These are phyloP conservation scores for Spiraea crenata DNA, from an alignment of 331 rosid genomes.

Conservation along the genomic window DNA sequence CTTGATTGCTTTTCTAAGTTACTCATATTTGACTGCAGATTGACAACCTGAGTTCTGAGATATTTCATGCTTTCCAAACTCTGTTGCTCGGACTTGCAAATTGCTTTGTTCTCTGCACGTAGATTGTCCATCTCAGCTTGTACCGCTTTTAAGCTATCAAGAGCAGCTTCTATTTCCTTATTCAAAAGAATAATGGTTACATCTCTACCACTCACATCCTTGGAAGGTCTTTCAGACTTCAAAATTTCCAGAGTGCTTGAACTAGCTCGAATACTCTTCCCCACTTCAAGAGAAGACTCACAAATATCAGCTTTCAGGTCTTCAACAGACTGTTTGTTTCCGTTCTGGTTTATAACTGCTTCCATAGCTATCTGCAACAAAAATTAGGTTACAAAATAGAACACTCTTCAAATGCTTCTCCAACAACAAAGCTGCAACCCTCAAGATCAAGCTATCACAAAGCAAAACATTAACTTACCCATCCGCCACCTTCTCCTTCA, in stretches of 20 bases:
- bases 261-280: constrained; percentile 19
- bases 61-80: constrained; percentile 48
- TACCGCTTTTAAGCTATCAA: constrained; percentile 74
- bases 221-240: constrained; percentile 31
- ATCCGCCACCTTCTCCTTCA: constrained; percentile 41
- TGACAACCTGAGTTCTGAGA: constrained; percentile 46
- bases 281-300: constrained; percentile 33
- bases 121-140: constrained; percentile 74
- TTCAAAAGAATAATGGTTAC: constrained; percentile 64
- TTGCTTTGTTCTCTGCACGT: constrained; percentile 56
- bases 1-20: constrained; percentile 59
- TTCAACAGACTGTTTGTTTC: constrained; percentile 28
- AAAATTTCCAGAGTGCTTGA: constrained; percentile 20
- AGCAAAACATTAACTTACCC: constrained; percentile 56
- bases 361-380: constrained; percentile 63
- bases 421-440: constrained; percentile 38
- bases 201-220: constrained; percentile 48
- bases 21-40: constrained; percentile 49
- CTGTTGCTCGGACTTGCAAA: constrained; percentile 52
- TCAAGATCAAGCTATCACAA: constrained; percentile 35
- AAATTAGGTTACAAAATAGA: constrained; percentile 37
- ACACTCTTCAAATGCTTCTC: constrained; percentile 26
- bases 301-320: constrained; percentile 29
- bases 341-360: constrained; percentile 30
- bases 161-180: constrained; percentile 80